Percentiles rank a stretch among this genome's conserved stretches.
Evolutionary conservation across 1,139 yeast genomes (phyloP).

Genomic region (Saccharomycopsis hybrid): DNA sequence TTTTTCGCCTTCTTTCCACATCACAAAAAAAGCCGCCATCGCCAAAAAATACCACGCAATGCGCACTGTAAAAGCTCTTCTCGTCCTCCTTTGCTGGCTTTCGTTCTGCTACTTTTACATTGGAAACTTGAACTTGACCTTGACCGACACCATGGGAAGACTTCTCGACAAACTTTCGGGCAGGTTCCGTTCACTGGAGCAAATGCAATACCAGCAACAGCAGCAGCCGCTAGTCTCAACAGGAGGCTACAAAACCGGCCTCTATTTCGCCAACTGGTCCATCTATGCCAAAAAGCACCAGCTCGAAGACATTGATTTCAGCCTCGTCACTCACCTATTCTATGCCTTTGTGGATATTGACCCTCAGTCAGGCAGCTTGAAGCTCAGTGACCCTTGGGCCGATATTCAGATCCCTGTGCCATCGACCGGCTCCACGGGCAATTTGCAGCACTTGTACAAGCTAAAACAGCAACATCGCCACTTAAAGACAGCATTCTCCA

Average conservation of each 20-base stretch:
- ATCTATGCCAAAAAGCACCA: conserved; percentile 55
- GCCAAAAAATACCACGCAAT: no score
- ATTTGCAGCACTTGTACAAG: conserved; percentile 23
- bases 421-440: conserved; percentile 17
- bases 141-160: no score
- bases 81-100: no score
- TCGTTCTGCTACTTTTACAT: no score
- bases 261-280: conserved; percentile 63
- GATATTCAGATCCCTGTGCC: conserved; percentile 43
- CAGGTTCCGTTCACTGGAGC: no score
- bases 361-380: conserved; percentile 44
- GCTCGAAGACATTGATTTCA: conserved; percentile 60
- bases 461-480: conserved; percentile 34
- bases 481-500: conserved; percentile 59
- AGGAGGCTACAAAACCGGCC: conserved; percentile 26
- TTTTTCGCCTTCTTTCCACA: no score
- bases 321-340: conserved; percentile 56
- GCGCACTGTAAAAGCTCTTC: no score
- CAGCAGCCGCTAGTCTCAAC: no score
- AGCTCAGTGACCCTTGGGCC: conserved; percentile 61
- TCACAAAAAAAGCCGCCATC: no score
- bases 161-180: no score
- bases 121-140: no score
- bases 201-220: no score
- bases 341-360: conserved; percentile 71